Evolutionary conservation across 768 basidiomycete genomes (phyloP).

Genomic region (Mycena leptocephala): DNA sequence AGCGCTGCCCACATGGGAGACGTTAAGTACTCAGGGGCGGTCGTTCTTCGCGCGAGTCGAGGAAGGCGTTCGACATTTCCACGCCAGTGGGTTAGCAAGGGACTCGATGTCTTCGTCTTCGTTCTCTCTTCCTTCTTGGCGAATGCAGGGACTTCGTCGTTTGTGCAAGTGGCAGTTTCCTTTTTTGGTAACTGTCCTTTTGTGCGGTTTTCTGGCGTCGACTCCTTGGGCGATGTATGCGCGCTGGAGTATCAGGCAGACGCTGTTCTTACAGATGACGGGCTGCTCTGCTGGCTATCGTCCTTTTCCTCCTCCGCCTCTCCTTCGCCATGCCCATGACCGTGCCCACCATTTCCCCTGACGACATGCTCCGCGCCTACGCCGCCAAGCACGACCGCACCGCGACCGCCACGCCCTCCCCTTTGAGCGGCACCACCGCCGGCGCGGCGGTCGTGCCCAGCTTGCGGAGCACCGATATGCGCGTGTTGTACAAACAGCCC

Average conservation of each 20-base stretch:
- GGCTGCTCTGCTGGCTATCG: too few relatives aligned
- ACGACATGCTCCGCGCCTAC: constrained; percentile 85
- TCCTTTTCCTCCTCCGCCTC: constrained; percentile 23
- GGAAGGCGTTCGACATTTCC: too few relatives aligned
- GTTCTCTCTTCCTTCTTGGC: neutral
- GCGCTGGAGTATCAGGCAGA: neutral
- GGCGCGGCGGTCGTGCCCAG: constrained; percentile 20
- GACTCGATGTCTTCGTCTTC: neutral
- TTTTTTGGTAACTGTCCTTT: neutral
- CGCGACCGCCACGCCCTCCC: neutral
- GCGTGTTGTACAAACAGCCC: constrained; percentile 27
- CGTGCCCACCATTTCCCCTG: constrained; percentile 68
- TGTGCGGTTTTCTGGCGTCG: too few relatives aligned
- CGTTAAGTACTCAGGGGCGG: too few relatives aligned
- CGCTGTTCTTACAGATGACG: too few relatives aligned
- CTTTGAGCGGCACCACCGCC: neutral
- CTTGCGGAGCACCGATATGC: constrained; percentile 26
- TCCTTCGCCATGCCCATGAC: constrained; percentile 51
- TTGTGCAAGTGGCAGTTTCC: neutral
- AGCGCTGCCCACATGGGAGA: too few relatives aligned
- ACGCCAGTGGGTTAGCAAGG: too few relatives aligned
- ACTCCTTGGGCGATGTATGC: neutral
- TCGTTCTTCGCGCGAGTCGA: too few relatives aligned
- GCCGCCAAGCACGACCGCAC: constrained; percentile 61
- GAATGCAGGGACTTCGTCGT: neutral